Percentiles rank a stretch among this genome's conserved stretches.
Evolutionary conservation across 148 eudicot species (phyloP).

Genomic region (Cornus kousa): DNA sequence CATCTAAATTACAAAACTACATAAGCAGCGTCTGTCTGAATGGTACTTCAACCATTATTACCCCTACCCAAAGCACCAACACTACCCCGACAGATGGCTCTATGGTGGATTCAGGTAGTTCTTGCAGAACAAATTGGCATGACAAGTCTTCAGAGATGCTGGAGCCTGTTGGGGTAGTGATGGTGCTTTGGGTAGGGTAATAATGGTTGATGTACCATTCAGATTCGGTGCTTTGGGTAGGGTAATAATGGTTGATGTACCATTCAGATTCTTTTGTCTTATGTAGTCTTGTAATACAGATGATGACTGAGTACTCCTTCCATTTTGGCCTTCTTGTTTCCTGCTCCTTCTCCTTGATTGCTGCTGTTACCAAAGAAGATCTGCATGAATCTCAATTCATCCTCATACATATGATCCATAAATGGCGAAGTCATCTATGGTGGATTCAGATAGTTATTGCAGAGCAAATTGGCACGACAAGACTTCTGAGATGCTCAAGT

Average conservation of each 20-base stretch:
- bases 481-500: conserved; percentile 20
- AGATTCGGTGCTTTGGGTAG: no score
- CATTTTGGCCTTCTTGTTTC: no score
- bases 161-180: no score
- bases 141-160: conserved; percentile 6
- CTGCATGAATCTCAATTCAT: conserved; percentile 51
- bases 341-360: not conserved
- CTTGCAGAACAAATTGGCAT: not conserved
- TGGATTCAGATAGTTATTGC: no score
- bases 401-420: conserved; percentile 29
- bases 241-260: no score
- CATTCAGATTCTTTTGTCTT: no score
- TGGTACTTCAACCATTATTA: not conserved
- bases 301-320: no score
- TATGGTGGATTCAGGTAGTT: no score
- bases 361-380: conserved; percentile 27
- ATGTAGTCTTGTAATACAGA: not conserved
- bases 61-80: not conserved
- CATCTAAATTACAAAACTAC: conserved; percentile 55
- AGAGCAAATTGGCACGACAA: not conserved
- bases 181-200: no score
- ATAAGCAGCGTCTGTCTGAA: conserved; percentile 26
- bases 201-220: no score
- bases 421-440: conserved; percentile 17
- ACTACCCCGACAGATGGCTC: not conserved